These are phyloP conservation scores for Teratosphaeria viscida DNA, from an alignment of 2,329 filamentous ascomycete genomes.

Conservation along the genomic window DNA sequence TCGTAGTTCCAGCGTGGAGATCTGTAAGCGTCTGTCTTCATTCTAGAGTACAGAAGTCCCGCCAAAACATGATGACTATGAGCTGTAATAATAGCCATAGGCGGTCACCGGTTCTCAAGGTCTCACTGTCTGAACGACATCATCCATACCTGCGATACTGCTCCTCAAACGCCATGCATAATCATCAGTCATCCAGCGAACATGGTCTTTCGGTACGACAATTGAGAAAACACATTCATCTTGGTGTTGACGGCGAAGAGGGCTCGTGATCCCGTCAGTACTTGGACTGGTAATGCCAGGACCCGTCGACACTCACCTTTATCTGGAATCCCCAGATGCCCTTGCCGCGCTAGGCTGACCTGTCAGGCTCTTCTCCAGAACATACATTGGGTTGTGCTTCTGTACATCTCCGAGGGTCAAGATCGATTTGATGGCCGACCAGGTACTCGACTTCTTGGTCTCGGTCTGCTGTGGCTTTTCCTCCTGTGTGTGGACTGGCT, in stretches of 20 bases:
- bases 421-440: constrained; percentile 1
- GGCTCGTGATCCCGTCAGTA: not conserved
- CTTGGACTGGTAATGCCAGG: not conserved
- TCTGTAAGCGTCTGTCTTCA: not conserved
- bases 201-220: no score
- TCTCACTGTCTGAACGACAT: not conserved
- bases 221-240: no score
- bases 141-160: not conserved
- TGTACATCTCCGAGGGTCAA: constrained; percentile 7
- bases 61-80: not conserved
- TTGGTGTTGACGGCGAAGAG: no score
- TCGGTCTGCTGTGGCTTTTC: not conserved
- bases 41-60: not conserved
- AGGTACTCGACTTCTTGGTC: not conserved
- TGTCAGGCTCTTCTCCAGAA: constrained; percentile 1
- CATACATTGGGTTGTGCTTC: constrained; percentile 6
- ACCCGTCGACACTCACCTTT: not conserved
- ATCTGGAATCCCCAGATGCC: not conserved
- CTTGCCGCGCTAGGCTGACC: not conserved
- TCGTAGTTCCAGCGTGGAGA: no score
- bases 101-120: no score
- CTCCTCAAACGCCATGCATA: not conserved
- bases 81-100: no score
- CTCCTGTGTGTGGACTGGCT: not conserved
- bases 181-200: no score